Conservation (phyloP, 108 stramenopile species). For the Cylindrotheca closterium region DNA sequence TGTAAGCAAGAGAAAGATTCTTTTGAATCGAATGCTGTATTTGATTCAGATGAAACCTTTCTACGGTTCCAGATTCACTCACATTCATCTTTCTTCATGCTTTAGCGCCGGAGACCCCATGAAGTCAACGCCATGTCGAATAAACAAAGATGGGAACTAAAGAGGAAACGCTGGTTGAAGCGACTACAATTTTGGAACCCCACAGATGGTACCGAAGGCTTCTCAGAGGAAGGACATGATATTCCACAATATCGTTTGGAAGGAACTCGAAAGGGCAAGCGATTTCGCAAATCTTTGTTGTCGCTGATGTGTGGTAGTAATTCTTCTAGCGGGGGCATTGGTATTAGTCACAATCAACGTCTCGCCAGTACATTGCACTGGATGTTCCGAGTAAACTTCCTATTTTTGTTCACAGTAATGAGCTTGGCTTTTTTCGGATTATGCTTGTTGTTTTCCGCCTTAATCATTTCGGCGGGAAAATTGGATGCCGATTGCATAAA, state of each 20-base stretch:
- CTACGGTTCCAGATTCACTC: not conserved
- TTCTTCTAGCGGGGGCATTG: not conserved
- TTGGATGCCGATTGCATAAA: constrained; percentile 42
- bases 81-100: too few species aligned
- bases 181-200: constrained; percentile 2
- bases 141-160: constrained; percentile 1
- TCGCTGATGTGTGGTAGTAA: constrained; percentile 7
- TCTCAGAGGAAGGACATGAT: not conserved
- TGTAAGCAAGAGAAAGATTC: too few species aligned
- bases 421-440: constrained; percentile 36
- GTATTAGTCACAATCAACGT: constrained; percentile 38
- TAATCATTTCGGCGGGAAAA: constrained; percentile 34
- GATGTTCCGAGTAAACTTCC: constrained; percentile 59
- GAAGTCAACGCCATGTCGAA: constrained; percentile 13
- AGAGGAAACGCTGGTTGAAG: not conserved
- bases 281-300: not conserved
- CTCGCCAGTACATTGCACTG: constrained; percentile 52
- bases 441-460: constrained; percentile 34
- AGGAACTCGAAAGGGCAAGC: constrained; percentile 1
- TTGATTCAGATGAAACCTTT: too few species aligned
- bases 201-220: not conserved
- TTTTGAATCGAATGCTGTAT: too few species aligned
- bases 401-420: constrained; percentile 45
- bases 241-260: constrained; percentile 31
- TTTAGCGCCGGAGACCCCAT: not conserved